Conservation (phyloP, 768 basidiomycete genomes). For the Xerocomellus dryophilus region DNA sequence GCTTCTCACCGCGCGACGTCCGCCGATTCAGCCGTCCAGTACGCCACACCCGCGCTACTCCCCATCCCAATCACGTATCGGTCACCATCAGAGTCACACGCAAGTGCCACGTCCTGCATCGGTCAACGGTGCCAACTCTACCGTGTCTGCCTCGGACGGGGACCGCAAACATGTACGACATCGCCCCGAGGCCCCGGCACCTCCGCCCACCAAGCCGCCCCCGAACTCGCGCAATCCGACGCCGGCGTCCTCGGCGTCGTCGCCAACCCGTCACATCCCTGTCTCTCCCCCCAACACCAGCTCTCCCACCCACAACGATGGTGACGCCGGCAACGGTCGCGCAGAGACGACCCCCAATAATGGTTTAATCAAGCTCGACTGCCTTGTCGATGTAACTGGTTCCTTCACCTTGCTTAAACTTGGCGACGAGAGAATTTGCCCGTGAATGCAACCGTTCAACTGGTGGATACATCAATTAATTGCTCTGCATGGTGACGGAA, state of each 20-base stretch:
- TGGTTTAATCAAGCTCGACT: no score
- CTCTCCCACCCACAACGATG: conserved; percentile 29
- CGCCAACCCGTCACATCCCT: conserved; percentile 50
- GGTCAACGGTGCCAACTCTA: conserved; percentile 13
- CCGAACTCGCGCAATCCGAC: conserved; percentile 48
- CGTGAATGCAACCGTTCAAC: no score
- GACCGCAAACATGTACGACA: conserved; percentile 24
- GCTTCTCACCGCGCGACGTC: conserved; percentile 24
- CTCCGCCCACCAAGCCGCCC: conserved; percentile 24
- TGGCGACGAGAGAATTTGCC: no score
- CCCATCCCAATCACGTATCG: conserved; percentile 22
- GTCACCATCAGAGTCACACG: conserved; percentile 6
- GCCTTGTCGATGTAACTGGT: no score
- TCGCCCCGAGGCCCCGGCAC: conserved; percentile 14
- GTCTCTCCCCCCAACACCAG: conserved; percentile 32
- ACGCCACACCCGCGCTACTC: conserved; percentile 17
- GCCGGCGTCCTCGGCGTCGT: conserved; percentile 54
- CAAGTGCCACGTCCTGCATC: conserved; percentile 18
- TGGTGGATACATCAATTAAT: no score
- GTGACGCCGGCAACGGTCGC: conserved; percentile 48
- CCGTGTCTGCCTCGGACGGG: conserved; percentile 26
- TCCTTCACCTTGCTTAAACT: no score
- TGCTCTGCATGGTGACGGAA: no score
- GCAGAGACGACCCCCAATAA: conserved; percentile 40
- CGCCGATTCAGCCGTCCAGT: conserved; percentile 22